Percentiles rank a stretch among this genome's conserved stretches.
Conservation (phyloP, 345 rosid genomes). For the Turnera subulata region DNA sequence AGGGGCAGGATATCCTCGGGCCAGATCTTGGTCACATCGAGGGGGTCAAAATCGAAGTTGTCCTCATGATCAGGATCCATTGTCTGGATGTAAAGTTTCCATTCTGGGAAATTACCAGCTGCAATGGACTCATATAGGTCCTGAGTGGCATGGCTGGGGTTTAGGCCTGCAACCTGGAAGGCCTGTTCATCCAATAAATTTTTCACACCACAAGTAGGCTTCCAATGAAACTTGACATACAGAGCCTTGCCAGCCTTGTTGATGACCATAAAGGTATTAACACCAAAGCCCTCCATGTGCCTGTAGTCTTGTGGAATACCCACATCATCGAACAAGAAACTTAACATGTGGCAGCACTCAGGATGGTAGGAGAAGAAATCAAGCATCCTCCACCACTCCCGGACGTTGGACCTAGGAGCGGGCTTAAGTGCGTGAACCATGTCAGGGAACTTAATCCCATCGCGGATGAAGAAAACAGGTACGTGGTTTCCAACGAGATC, state of each 20-base stretch:
- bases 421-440: constrained; percentile 91
- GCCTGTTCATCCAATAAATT: constrained; percentile 86
- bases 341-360: constrained; percentile 84
- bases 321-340: constrained; percentile 86
- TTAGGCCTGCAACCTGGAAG: constrained; percentile 77
- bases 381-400: constrained; percentile 90
- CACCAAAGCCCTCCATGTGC: constrained; percentile 93
- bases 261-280: constrained; percentile 76
- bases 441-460: constrained; percentile 97
- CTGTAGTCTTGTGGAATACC: constrained; percentile 93
- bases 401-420: constrained; percentile 93
- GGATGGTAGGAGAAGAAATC: constrained; percentile 97
- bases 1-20: constrained; percentile 93
- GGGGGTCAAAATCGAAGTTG: constrained; percentile 83
- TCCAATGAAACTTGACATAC: constrained; percentile 96
- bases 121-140: constrained; percentile 90
- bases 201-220: constrained; percentile 88
- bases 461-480: constrained; percentile 92
- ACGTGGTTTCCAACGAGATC: constrained; percentile 99
- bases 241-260: constrained; percentile 84
- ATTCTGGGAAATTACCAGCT: constrained; percentile 90
- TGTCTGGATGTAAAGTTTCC: constrained; percentile 78
- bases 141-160: constrained; percentile 95
- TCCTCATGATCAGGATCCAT: constrained; percentile 85
- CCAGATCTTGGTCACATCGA: constrained; percentile 96